Evolutionary conservation across 148 eudicot species (phyloP).

Genomic region (Amaranthus palmeri): DNA sequence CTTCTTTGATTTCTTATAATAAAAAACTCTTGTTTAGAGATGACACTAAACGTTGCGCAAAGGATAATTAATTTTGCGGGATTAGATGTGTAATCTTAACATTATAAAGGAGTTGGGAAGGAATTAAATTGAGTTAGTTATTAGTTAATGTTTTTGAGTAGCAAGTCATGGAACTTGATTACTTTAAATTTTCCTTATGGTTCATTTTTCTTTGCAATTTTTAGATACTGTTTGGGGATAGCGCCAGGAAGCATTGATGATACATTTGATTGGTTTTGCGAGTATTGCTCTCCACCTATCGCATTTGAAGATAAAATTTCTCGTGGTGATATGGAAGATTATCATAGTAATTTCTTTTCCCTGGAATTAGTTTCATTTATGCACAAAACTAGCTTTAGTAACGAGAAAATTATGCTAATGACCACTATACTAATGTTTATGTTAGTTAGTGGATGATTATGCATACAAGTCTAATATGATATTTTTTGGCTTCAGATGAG

Average conservation of each 20-base stretch:
- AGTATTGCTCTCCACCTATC: constrained; percentile 4
- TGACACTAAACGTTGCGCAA: background rate
- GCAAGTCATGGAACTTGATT: background rate
- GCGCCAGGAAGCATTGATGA: constrained; percentile 12
- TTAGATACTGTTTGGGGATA: constrained; percentile 19
- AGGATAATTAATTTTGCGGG: background rate
- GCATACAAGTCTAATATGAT: background rate
- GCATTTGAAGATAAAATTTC: background rate
- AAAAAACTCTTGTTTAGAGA: background rate
- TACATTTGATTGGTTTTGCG: constrained; percentile 15
- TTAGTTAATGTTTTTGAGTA: background rate
- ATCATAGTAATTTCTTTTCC: background rate
- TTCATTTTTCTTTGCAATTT: no score
- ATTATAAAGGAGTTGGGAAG: background rate
- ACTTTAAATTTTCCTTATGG: background rate
- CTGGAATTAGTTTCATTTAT: background rate
- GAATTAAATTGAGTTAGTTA: background rate
- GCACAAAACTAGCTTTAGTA: background rate
- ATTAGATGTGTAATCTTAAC: background rate
- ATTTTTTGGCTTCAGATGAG: background rate
- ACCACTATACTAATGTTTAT: background rate
- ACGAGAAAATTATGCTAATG: background rate
- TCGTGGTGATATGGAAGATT: background rate
- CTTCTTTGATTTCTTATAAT: background rate
- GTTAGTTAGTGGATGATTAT: background rate